Percentiles rank a stretch among this genome's conserved stretches.
Evolutionary conservation across 129 eudicot genomes (phyloP).

Genomic region (Pulicaria dysenterica): DNA sequence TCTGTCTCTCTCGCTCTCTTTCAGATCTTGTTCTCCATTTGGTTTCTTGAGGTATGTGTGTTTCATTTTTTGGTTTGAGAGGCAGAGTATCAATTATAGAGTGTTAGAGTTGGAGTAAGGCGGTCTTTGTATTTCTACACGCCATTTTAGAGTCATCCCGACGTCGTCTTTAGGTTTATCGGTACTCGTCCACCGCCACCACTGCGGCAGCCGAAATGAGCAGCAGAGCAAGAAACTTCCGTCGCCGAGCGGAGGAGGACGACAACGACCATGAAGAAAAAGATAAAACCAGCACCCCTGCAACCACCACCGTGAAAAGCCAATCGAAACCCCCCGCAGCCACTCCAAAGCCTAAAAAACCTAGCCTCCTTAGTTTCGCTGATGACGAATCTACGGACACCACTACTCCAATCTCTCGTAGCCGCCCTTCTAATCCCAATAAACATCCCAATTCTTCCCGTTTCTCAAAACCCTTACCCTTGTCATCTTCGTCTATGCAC

Average conservation of each 20-base stretch:
- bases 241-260: slow-evolving; percentile 72
- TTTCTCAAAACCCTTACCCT: slow-evolving; percentile 31
- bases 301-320: slow-evolving; percentile 26
- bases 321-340: slow-evolving; percentile 34
- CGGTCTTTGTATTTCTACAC: no score
- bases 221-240: slow-evolving; percentile 75
- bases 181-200: slow-evolving; percentile 12
- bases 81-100: no score
- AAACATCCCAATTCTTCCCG: slow-evolving; percentile 39
- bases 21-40: no score
- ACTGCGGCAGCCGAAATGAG: slow-evolving; percentile 38
- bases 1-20: no score
- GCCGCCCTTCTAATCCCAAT: slow-evolving; percentile 27
- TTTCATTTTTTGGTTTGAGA: no score
- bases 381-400: slow-evolving; percentile 53
- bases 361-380: slow-evolving; percentile 63
- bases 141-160: no score
- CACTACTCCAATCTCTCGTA: slow-evolving; percentile 29
- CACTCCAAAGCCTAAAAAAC: slow-evolving; percentile 65
- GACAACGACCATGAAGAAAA: slow-evolving; percentile 48
- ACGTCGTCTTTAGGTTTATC: not conserved
- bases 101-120: no score
- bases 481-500: slow-evolving; percentile 46
- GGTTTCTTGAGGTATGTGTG: no score
- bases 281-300: slow-evolving; percentile 17